Conservation (phyloP, 257 asterid species). For the Solanum tarapatanum region DNA sequence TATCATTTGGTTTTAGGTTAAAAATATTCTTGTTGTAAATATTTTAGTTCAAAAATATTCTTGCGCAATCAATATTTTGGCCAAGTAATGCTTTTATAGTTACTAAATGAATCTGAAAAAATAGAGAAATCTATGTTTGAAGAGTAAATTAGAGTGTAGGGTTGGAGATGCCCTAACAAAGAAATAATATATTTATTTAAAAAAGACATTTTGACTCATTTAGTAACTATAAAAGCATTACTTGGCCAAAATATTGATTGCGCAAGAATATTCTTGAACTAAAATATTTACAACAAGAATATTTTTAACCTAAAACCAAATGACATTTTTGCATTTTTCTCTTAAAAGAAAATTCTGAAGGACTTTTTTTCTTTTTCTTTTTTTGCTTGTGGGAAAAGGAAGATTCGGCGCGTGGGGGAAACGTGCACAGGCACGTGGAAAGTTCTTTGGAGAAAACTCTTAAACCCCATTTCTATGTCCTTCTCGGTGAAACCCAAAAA, state of each 20-base stretch:
- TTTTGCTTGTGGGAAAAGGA: neutral
- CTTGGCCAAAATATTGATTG: neutral
- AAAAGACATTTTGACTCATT: too few relatives aligned
- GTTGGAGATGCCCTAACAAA: too few relatives aligned
- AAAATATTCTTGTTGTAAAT: too few relatives aligned
- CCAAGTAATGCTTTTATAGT: too few relatives aligned
- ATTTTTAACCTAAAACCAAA: neutral
- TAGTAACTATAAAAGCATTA: too few relatives aligned
- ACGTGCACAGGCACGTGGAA: neutral
- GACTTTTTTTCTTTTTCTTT: neutral
- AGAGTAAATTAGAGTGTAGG: too few relatives aligned
- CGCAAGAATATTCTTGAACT: neutral
- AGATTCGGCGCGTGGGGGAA: neutral
- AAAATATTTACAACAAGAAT: neutral
- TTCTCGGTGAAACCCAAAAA: neutral
- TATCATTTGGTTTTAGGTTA: too few relatives aligned
- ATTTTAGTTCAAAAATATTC: too few relatives aligned
- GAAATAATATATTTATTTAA: too few relatives aligned
- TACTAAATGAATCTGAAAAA: too few relatives aligned
- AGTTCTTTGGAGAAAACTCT: neutral
- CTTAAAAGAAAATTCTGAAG: neutral
- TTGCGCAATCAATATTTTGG: too few relatives aligned
- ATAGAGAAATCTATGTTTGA: too few relatives aligned
- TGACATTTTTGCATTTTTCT: neutral
- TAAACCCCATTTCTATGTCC: neutral